Evolutionary conservation across 129 eudicot species (phyloP), one percentile per base, ranked within the genome.

Genomic region (Calendula officinalis): DNA sequence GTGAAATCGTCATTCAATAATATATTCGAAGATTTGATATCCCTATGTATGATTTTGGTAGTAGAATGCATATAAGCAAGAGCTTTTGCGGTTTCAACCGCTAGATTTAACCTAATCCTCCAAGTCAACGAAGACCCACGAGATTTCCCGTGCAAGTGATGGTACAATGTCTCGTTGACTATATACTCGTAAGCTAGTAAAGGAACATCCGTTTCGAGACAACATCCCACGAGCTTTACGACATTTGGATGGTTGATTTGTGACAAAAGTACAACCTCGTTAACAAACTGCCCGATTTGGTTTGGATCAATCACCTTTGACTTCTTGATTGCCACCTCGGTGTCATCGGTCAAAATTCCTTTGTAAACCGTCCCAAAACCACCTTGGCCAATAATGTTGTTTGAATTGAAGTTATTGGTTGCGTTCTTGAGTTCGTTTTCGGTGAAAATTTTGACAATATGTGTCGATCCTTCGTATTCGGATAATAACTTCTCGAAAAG

Each of bases 11-110:
- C 73, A 14, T 34, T 30, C 34, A 74, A 37, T 3, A 74, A 27
- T 58, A 74, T 66, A 16, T 74, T 66, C 0, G 68, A 66, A 9
- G 68, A 58, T 49, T 74, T 74, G 5, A 74, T 48, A 10, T 74
- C 73, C 40, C 78, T 66, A 49, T 74, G 78, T 22, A 57, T 58
- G n/a, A 74, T 66, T 56, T 66, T 52, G 44, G 60, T 74, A 27
- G 56, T 8, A 8, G 63, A 66, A 58, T 74, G 68, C 72, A 66
- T 66, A 41, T 74, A 56, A 46, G 68, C 49, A 30, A 74, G 68
- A 15, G 68, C 78, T 66, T 55, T 41, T 66, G 78, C 66, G 5
- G 68, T 51, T 22, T 74, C 73, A 30, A 37, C 30, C 2, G 55
- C 63, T 53, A 67, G n/a, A 8, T 54, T 53, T 13, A 67, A 32